phyloP scores from a whole-genome alignment of 192 early-diverging fungal species.

The Chytriomyces sp. region DNA sequence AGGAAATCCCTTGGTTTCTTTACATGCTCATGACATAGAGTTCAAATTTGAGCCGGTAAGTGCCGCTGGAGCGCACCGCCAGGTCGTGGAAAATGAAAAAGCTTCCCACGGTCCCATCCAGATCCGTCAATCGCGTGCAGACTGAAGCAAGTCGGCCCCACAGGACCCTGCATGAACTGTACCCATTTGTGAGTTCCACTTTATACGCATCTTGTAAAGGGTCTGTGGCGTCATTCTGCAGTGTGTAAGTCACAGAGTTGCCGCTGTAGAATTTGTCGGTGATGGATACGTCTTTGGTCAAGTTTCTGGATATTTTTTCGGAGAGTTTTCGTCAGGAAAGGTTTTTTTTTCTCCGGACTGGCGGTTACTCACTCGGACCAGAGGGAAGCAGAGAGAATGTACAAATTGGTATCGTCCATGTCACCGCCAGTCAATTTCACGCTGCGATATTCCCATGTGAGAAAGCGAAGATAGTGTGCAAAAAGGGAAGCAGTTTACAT shows the following conservation, averaged over 20 bases:
- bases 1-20: too few species aligned
- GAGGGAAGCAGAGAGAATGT: slow-evolving; percentile 8
- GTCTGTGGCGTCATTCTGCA: not conserved
- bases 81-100: slow-evolving; percentile 61
- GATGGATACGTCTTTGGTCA: not conserved
- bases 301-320: not conserved
- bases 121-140: slow-evolving; percentile 30
- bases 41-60: slow-evolving; percentile 47
- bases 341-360: not conserved
- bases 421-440: slow-evolving; percentile 4
- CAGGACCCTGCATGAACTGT: slow-evolving; percentile 19
- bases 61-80: slow-evolving; percentile 47
- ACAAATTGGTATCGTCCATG: not conserved
- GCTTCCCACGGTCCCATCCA: slow-evolving; percentile 37
- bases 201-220: not conserved
- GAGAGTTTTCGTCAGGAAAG: too few species aligned
- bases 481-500: slow-evolving; percentile 9
- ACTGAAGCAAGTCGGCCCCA: slow-evolving; percentile 36
- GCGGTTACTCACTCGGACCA: slow-evolving; percentile 11
- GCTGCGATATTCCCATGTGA: not conserved
- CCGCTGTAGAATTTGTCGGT: not conserved
- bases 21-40: slow-evolving; percentile 25
- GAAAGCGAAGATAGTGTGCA: not conserved
- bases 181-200: slow-evolving; percentile 11
- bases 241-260: not conserved